A percentile compares a stretch with the other conserved stretches of the same genome.
Conservation (phyloP, 2,329 filamentous ascomycete genomes). For the Uncinocarpus reesii region DNA sequence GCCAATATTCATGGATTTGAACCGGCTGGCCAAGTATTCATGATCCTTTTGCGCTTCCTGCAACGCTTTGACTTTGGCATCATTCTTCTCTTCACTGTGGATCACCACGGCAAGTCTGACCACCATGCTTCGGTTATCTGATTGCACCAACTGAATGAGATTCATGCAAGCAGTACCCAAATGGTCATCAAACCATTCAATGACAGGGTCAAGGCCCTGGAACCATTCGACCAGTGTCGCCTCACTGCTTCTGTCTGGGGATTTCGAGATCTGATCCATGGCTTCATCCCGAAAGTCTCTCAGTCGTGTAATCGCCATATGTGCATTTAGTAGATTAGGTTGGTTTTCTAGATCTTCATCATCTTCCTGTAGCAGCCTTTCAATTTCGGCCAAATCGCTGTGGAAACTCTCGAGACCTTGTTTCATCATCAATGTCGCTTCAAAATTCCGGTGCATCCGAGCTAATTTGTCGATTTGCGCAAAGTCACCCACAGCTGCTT, state of each 20-base stretch:
- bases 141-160: slow-evolving; percentile 74
- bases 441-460: slow-evolving; percentile 74
- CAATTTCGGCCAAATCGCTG: slow-evolving; percentile 62
- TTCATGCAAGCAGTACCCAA: slow-evolving; percentile 81
- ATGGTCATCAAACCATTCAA: slow-evolving; percentile 94
- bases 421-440: slow-evolving; percentile 87
- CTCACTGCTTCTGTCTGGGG: slow-evolving; percentile 62
- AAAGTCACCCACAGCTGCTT: slow-evolving; percentile 96
- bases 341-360: slow-evolving; percentile 80
- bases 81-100: slow-evolving; percentile 92
- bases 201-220: slow-evolving; percentile 68
- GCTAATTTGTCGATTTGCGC: slow-evolving; percentile 60
- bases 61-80: slow-evolving; percentile 78
- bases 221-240: slow-evolving; percentile 86
- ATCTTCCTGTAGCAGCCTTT: slow-evolving; percentile 69
- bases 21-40: slow-evolving; percentile 82
- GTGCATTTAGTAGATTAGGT: slow-evolving; percentile 77
- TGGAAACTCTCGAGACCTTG: slow-evolving; percentile 80
- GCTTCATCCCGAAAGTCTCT: slow-evolving; percentile 92
- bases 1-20: slow-evolving; percentile 90
- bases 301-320: slow-evolving; percentile 84
- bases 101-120: slow-evolving; percentile 87
- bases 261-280: slow-evolving; percentile 84
- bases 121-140: slow-evolving; percentile 78
- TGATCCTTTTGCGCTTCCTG: slow-evolving; percentile 94